A percentile compares a stretch with the other conserved stretches of the same genome.
Evolutionary conservation across 352 stramenopile species (phyloP).

Genomic region (Blastocystis sp.): DNA sequence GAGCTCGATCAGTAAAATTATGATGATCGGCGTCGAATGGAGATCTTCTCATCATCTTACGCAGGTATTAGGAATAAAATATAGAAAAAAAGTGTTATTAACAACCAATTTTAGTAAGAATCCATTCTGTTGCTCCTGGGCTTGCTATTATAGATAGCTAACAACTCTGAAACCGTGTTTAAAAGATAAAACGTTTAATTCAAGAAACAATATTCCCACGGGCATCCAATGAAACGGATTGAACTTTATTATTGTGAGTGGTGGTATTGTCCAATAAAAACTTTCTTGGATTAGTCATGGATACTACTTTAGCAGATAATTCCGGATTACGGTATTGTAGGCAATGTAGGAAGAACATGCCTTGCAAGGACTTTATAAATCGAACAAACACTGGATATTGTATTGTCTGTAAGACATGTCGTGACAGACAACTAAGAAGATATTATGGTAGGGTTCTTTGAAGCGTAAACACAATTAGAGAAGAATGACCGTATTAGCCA

Average conservation of each 20-base stretch:
- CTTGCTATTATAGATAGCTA: neutral
- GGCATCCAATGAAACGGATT: neutral
- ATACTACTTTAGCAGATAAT: neutral
- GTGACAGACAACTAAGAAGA: neutral
- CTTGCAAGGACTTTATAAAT: slow-evolving; percentile 18
- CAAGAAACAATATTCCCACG: neutral
- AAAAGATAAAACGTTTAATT: neutral
- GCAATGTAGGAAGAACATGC: slow-evolving; percentile 49
- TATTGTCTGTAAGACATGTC: slow-evolving; percentile 48
- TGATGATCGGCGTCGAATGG: too few species aligned
- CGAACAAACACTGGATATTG: slow-evolving; percentile 17
- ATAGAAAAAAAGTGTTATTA: too few species aligned
- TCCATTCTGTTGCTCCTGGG: too few species aligned
- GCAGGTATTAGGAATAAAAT: too few species aligned
- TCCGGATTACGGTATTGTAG: neutral
- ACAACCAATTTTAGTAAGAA: too few species aligned
- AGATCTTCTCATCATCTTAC: too few species aligned
- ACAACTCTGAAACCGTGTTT: neutral
- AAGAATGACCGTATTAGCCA: slow-evolving; percentile 1
- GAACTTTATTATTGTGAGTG: neutral
- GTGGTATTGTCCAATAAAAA: neutral
- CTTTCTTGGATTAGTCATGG: neutral
- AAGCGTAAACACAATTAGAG: neutral
- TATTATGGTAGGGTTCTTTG: slow-evolving; percentile 6
- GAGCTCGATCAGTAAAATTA: too few species aligned